These are phyloP conservation scores for Lotus japonicus DNA, from an alignment of 306 rosid genomes.

Conservation along the genomic window DNA sequence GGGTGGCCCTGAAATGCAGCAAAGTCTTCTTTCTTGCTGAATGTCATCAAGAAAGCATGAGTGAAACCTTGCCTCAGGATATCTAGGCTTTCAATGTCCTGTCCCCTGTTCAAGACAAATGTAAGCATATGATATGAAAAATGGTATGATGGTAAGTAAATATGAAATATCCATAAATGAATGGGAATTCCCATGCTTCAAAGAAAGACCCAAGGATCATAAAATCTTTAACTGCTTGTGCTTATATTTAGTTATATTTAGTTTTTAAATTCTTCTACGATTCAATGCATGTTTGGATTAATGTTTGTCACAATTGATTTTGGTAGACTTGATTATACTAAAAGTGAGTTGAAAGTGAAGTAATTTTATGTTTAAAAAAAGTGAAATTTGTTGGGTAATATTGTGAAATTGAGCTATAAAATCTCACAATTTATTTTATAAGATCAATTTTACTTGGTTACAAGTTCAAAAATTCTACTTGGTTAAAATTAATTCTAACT, in stretches of 20 bases:
- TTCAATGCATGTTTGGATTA: too few relatives aligned
- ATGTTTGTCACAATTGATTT: too few relatives aligned
- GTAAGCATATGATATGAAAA: not conserved
- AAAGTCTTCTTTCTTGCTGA: constrained; percentile 69
- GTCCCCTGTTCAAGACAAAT: constrained; percentile 52
- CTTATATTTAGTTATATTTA: not conserved
- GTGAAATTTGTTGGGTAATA: too few relatives aligned
- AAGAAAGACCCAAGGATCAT: not conserved
- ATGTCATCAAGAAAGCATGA: constrained; percentile 82
- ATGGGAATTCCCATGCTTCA: not conserved
- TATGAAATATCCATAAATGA: not conserved
- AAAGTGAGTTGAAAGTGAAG: too few relatives aligned
- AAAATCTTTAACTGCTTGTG: not conserved
- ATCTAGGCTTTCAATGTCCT: constrained; percentile 71
- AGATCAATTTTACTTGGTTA: too few relatives aligned
- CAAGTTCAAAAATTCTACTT: too few relatives aligned
- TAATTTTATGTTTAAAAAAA: too few relatives aligned
- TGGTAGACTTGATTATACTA: too few relatives aligned
- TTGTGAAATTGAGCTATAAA: too few relatives aligned
- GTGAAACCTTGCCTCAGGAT: constrained; percentile 81
- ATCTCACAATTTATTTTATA: too few relatives aligned
- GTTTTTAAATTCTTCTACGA: too few relatives aligned
- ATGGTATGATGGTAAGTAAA: not conserved
- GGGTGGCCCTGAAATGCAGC: constrained; percentile 63
- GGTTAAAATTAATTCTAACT: too few relatives aligned